Evolutionary conservation across 352 stramenopile genomes (phyloP).

Genomic region (Pythium vanterpoolii): DNA sequence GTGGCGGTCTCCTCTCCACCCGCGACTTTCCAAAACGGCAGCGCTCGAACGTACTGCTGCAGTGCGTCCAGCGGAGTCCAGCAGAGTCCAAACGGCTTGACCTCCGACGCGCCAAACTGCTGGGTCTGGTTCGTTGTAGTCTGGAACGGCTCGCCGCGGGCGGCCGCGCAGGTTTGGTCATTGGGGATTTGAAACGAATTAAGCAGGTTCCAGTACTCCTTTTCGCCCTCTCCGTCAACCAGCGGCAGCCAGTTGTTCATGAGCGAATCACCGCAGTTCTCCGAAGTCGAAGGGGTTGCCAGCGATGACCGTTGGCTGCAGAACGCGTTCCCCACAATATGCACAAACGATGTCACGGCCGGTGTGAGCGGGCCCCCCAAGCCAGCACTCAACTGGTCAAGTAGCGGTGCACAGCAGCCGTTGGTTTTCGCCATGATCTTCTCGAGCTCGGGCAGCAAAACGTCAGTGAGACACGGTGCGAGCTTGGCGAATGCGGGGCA

Average conservation of each 20-base stretch:
- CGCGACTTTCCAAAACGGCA: slow-evolving; percentile 2
- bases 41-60: slow-evolving; percentile 11
- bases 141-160: slow-evolving; percentile 1
- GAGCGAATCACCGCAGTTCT: slow-evolving; percentile 8
- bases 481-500: slow-evolving; percentile 4
- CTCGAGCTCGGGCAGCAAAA: slow-evolving; percentile 8
- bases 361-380: slow-evolving; percentile 3
- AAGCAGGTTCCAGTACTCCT: background rate
- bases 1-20: background rate
- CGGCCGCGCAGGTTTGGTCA: slow-evolving; percentile 12
- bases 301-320: background rate
- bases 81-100: slow-evolving; percentile 12
- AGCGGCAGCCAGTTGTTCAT: slow-evolving; percentile 7
- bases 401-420: slow-evolving; percentile 3
- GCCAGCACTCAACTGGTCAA: background rate
- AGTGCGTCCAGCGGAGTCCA: slow-evolving; percentile 11
- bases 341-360: background rate
- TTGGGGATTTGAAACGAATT: slow-evolving; percentile 16
- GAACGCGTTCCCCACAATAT: slow-evolving; percentile 1
- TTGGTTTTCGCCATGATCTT: background rate
- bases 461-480: slow-evolving; percentile 2
- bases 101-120: background rate
- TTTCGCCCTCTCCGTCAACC: background rate
- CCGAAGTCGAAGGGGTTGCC: background rate
- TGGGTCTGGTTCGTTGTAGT: slow-evolving; percentile 10